Conservation (phyloP, 371 early-diverging fungal genomes). For the Apophysomyces variabilis region DNA sequence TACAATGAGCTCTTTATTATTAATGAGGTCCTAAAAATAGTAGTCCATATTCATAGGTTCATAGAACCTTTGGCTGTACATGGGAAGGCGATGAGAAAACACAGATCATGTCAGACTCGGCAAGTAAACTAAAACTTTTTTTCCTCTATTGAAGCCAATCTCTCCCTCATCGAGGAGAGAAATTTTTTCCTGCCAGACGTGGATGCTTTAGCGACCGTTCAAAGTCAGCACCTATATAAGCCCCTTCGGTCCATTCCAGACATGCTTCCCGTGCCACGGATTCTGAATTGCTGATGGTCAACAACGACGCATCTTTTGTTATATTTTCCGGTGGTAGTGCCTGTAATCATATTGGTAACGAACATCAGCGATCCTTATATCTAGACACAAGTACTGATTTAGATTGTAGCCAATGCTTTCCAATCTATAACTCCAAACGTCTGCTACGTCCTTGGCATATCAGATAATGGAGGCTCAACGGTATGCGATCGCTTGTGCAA, state of each 20-base stretch:
- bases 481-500: constrained; percentile 23
- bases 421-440: constrained; percentile 63
- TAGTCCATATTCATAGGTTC: too few species aligned
- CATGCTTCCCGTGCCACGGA: not conserved
- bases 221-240: not conserved
- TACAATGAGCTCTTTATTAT: too few species aligned
- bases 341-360: constrained; percentile 60
- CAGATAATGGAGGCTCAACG: constrained; percentile 74
- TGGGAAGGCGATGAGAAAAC: too few species aligned
- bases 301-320: constrained; percentile 38
- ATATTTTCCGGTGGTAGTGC: constrained; percentile 79
- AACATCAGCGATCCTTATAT: too few species aligned
- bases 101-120: too few species aligned
- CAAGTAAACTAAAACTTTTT: too few species aligned
- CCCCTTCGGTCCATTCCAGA: not conserved
- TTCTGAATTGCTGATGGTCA: not conserved
- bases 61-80: too few species aligned
- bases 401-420: constrained; percentile 41
- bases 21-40: too few species aligned
- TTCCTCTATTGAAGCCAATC: too few species aligned
- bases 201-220: not conserved
- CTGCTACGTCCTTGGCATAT: constrained; percentile 73
- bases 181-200: not conserved
- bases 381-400: not conserved
- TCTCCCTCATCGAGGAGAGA: too few species aligned